Conservation (phyloP, 2,329 filamentous ascomycete genomes). For the Ophiostoma ips region DNA sequence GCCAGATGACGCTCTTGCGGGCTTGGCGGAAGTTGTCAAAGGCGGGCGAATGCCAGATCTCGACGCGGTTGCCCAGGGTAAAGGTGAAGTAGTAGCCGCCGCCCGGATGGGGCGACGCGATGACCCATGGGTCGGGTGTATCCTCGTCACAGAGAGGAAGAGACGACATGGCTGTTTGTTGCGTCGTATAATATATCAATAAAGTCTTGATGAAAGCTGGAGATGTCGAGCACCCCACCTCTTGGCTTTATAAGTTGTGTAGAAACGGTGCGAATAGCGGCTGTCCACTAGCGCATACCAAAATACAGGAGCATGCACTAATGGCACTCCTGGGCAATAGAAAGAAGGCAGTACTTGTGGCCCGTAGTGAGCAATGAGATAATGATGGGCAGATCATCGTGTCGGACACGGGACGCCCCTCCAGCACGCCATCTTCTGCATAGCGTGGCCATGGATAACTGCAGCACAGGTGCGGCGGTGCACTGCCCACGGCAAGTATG, state of each 20-base stretch:
- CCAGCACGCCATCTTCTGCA: too few relatives aligned
- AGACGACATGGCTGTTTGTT: not conserved
- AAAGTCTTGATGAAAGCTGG: not conserved
- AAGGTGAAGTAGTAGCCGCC: not conserved
- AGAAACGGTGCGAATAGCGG: not conserved
- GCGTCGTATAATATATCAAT: not conserved
- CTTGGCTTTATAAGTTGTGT: not conserved
- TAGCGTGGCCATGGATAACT: too few relatives aligned
- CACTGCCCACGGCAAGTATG: too few relatives aligned
- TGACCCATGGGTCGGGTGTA: not conserved
- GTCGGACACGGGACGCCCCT: too few relatives aligned
- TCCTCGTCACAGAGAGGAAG: not conserved
- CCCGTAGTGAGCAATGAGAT: too few relatives aligned
- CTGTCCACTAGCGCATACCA: not conserved
- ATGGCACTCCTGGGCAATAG: not conserved
- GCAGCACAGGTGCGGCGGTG: too few relatives aligned
- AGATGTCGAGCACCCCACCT: not conserved
- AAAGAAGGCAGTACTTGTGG: too few relatives aligned
- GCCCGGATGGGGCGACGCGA: not conserved
- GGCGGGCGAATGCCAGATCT: not conserved
- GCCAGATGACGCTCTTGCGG: not conserved
- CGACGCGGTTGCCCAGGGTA: slow-evolving; percentile 2
- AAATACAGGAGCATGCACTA: not conserved
- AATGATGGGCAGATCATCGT: too few relatives aligned
- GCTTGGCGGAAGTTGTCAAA: not conserved